phyloP scores from a whole-genome alignment of 305 asterid species.

The Plantago rigida region DNA sequence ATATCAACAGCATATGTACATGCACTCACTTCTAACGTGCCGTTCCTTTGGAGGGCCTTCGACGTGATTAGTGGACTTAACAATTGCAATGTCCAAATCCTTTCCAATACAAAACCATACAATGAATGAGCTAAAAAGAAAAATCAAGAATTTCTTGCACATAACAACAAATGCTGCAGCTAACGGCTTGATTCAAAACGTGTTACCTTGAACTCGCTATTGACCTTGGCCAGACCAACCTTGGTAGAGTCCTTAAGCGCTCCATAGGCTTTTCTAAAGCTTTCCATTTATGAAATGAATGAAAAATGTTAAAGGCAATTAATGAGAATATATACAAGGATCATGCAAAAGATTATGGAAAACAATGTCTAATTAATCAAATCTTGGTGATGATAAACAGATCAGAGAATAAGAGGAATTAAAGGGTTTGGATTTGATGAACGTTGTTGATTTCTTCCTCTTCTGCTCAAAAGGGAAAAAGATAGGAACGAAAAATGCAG shows the following conservation, averaged over 20 bases:
- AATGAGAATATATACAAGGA: not conserved
- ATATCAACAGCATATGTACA: not conserved
- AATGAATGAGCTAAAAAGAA: conserved; percentile 2
- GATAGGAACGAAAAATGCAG: not conserved
- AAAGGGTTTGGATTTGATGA: conserved; percentile 23
- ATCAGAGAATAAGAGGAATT: conserved; percentile 19
- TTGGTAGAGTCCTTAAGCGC: conserved; percentile 85
- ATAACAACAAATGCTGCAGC: not conserved
- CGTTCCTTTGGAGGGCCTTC: conserved; percentile 85
- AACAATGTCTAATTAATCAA: conserved; percentile 1
- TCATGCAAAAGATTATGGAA: not conserved
- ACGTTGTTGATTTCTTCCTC: conserved; percentile 26
- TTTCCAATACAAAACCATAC: conserved; percentile 25
- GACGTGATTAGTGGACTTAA: conserved; percentile 80
- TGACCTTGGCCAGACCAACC: conserved; percentile 86
- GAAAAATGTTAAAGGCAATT: not conserved
- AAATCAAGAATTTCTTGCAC: not conserved
- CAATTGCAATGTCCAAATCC: conserved; percentile 87
- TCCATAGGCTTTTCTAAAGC: conserved; percentile 81
- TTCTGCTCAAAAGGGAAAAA: conserved; percentile 20
- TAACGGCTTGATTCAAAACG: too few relatives aligned
- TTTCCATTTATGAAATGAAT: conserved; percentile 41
- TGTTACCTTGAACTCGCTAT: conserved; percentile 75
- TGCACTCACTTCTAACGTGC: conserved; percentile 66
- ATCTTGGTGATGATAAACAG: conserved; percentile 18